A percentile compares a stretch with the other conserved stretches of the same genome.
Conservation (phyloP, 2,329 filamentous ascomycete genomes). For the Juglanconis oblonga region DNA sequence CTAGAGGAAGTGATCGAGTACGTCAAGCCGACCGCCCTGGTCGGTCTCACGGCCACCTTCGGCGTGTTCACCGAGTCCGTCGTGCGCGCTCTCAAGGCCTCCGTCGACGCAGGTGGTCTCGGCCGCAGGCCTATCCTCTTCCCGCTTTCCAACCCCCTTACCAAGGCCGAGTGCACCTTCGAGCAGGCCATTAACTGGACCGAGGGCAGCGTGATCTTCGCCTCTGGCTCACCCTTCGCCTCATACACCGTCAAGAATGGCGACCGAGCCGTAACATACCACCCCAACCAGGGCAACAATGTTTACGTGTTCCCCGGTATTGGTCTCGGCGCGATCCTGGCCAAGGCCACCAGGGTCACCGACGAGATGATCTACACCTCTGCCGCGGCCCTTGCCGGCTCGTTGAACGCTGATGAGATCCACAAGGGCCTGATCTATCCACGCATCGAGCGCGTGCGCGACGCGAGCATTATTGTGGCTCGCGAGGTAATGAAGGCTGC, state of each 20-base stretch:
- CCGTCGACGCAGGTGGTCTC: conserved; percentile 59
- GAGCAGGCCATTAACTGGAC: conserved; percentile 91
- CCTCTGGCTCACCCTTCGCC: conserved; percentile 89
- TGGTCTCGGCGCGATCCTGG: conserved; percentile 87
- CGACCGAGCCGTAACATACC: conserved; percentile 62
- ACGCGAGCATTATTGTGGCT: conserved; percentile 82
- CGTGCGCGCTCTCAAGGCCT: conserved; percentile 66
- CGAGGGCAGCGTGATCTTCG: conserved; percentile 87
- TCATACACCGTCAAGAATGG: conserved; percentile 63
- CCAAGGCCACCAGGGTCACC: conserved; percentile 82
- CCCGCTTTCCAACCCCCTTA: conserved; percentile 92
- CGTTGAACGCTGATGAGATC: conserved; percentile 78
- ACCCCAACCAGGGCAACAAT: conserved; percentile 81
- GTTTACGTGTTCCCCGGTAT: conserved; percentile 96
- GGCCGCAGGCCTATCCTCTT: conserved; percentile 88
- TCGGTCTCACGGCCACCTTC: conserved; percentile 91
- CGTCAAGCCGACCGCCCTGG: conserved; percentile 89
- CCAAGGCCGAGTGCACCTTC: conserved; percentile 96
- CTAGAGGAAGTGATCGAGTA: conserved; percentile 91
- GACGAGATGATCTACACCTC: conserved; percentile 97
- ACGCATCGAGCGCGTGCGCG: conserved; percentile 83
- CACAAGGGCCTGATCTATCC: conserved; percentile 86
- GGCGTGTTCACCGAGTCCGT: conserved; percentile 91
- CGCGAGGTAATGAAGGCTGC: conserved; percentile 92
- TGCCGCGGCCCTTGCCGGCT: conserved; percentile 74